Base-by-base conservation (phyloP, 2,329 filamentous ascomycete genomes). In the Biscogniauxia mediterranea region DNA sequence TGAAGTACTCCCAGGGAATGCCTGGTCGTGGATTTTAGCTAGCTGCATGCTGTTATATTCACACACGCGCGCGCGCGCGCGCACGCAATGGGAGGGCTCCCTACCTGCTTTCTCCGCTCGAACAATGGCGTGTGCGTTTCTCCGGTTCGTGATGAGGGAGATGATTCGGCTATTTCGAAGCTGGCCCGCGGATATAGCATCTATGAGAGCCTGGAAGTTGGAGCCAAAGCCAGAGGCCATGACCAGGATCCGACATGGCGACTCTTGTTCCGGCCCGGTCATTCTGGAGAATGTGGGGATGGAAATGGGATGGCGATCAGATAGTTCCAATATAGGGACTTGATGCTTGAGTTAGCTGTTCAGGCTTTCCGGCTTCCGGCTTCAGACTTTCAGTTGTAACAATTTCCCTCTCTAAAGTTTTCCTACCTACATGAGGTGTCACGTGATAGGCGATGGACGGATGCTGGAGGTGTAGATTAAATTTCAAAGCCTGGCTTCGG, bases 1-100 rank as follows among this genome's bases (percentile, higher is more conserved):
- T 88, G 77, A 89, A 86, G 75, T 89, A 88, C 26, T 78, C 80
- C 6, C 82, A 87, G 2, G 85, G 82, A 60, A 90, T 89, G 54
- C 61, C 64, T n/a, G n/a, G n/a, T n/a, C n/a, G n/a, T n/a, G n/a
- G n/a, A n/a, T n/a, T n/a, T n/a, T n/a, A n/a, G n/a, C n/a, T n/a
- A n/a, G n/a, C n/a, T n/a, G n/a, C n/a, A n/a, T n/a, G n/a, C n/a
- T n/a, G n/a, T n/a, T n/a, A n/a, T n/a, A n/a, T n/a, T n/a, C n/a
- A n/a, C n/a, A n/a, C n/a, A n/a, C n/a, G n/a, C n/a, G n/a, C n/a
- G n/a, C n/a, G n/a, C n/a, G n/a, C n/a, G n/a, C n/a, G n/a, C n/a
- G n/a, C n/a, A n/a, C n/a, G n/a, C n/a, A n/a, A n/a, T n/a, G n/a
- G n/a, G n/a, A n/a, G n/a, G n/a, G n/a, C n/a, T n/a, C n/a, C n/a